phyloP scores from a whole-genome alignment of 2,329 filamentous ascomycete genomes.

The Cladosporium sphaerospermum region DNA sequence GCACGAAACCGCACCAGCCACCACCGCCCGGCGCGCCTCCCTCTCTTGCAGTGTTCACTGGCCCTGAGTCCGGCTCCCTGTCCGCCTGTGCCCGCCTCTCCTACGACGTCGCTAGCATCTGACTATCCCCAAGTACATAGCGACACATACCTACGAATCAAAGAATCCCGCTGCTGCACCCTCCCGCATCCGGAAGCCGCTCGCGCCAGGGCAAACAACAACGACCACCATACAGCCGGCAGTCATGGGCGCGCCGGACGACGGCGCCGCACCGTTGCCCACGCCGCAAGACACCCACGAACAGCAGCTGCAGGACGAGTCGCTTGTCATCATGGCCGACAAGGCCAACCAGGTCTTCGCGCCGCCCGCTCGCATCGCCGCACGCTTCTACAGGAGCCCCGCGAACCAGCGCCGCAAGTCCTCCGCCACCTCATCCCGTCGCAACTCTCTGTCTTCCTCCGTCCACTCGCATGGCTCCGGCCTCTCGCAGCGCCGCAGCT shows the following conservation, averaged over 20 bases:
- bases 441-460: conserved; percentile 75
- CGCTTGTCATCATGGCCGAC: conserved; percentile 11
- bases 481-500: conserved; percentile 44
- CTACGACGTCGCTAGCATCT: no score
- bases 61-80: no score
- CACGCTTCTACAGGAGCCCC: conserved; percentile 62
- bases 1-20: no score
- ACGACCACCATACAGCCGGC: neutral
- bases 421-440: conserved; percentile 70
- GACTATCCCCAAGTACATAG: no score
- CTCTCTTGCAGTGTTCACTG: no score
- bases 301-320: conserved; percentile 5
- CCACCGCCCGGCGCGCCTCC: no score
- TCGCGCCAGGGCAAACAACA: neutral
- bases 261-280: neutral
- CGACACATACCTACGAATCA: no score
- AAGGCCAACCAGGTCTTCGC: conserved; percentile 40
- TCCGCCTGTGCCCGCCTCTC: no score
- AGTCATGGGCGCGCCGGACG: conserved; percentile 5
- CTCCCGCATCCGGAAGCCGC: conserved; percentile 2
- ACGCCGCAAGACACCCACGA: neutral
- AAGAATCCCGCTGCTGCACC: no score
- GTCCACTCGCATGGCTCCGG: conserved; percentile 65
- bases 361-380: conserved; percentile 70
- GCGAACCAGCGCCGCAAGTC: conserved; percentile 61